Percentiles rank a stretch among this genome's conserved stretches.
phyloP scores from a whole-genome alignment of 495 filamentous ascomycete genomes.

The Lichenothelia convexa region DNA sequence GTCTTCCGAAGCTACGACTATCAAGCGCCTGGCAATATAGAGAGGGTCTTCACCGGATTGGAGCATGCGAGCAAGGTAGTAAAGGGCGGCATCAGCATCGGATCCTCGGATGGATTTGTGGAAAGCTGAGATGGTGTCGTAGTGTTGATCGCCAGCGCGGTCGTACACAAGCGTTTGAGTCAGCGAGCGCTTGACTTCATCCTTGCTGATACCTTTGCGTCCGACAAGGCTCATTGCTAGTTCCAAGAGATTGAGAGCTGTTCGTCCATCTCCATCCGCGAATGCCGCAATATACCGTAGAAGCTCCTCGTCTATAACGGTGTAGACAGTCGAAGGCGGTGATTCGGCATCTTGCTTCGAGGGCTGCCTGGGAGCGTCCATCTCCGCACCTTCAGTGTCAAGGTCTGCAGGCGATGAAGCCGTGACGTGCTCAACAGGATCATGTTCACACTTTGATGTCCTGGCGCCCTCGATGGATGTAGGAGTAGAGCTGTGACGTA shows the following conservation, averaged over 20 bases:
- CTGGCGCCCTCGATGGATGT: too few relatives aligned
- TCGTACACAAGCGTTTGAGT: slow-evolving; percentile 91
- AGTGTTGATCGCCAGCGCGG: slow-evolving; percentile 86
- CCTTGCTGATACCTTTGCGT: slow-evolving; percentile 33
- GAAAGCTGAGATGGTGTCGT: slow-evolving; percentile 88
- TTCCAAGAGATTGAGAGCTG: slow-evolving; percentile 81
- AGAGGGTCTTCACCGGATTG: slow-evolving; percentile 86
- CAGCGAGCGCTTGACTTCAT: slow-evolving; percentile 55
- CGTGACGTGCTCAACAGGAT: too few relatives aligned
- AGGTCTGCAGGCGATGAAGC: too few relatives aligned
- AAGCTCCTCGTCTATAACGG: slow-evolving; percentile 59
- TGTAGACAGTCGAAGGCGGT: slow-evolving; percentile 31
- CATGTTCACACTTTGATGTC: too few relatives aligned
- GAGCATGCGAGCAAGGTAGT: slow-evolving; percentile 93
- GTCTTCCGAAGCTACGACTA: slow-evolving; percentile 83
- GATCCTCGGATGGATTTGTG: slow-evolving; percentile 88
- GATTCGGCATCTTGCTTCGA: slow-evolving; percentile 12
- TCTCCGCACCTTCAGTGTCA: slow-evolving; percentile 15
- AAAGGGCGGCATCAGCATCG: slow-evolving; percentile 70
- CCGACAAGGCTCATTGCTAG: slow-evolving; percentile 52
- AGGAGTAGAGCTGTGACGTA: too few relatives aligned
- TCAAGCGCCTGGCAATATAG: slow-evolving; percentile 76
- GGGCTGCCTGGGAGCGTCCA: slow-evolving; percentile 7
- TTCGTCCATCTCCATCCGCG: slow-evolving; percentile 80
- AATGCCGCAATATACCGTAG: slow-evolving; percentile 67